A percentile compares a stretch with the other conserved stretches of the same genome.
phyloP scores from a whole-genome alignment of 2,329 filamentous ascomycete genomes.

The Coniochaeta pulveracea region DNA sequence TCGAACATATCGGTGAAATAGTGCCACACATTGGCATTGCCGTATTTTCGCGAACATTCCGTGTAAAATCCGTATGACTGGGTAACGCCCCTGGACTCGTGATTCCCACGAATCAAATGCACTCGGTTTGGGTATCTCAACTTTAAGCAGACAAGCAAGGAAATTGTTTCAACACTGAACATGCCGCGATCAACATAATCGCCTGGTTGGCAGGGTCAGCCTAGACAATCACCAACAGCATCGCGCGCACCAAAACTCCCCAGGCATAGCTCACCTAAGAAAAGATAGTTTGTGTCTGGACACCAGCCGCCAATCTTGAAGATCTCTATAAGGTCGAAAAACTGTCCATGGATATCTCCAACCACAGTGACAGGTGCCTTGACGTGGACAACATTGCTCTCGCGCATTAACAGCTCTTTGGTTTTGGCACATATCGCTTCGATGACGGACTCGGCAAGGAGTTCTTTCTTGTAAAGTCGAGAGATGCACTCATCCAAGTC shows the following conservation, averaged over 20 bases:
- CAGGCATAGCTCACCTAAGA: slow-evolving; percentile 56
- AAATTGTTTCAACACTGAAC: slow-evolving; percentile 98
- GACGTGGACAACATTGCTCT: slow-evolving; percentile 99
- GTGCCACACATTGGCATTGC: slow-evolving; percentile 97
- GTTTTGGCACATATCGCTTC: slow-evolving; percentile 99
- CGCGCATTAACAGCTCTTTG: slow-evolving; percentile 97
- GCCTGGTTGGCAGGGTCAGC: no score
- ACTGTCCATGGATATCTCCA: slow-evolving; percentile 96
- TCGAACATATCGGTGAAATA: slow-evolving; percentile 99
- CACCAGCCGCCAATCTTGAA: slow-evolving; percentile 97
- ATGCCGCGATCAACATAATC: slow-evolving; percentile 98
- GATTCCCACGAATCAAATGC: slow-evolving; percentile 92
- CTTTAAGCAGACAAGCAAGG: slow-evolving; percentile 92
- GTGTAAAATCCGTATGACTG: slow-evolving; percentile 99
- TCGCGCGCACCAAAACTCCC: no score
- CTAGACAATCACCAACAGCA: no score
- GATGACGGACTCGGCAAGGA: slow-evolving; percentile 90
- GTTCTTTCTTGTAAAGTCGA: slow-evolving; percentile 91
- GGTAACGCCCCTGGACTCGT: slow-evolving; percentile 93
- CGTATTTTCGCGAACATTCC: slow-evolving; percentile 95
- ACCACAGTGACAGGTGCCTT: slow-evolving; percentile 92
- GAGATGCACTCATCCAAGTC: slow-evolving; percentile 98
- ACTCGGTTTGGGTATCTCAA: slow-evolving; percentile 93
- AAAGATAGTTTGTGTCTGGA: slow-evolving; percentile 96
- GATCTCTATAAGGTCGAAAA: slow-evolving; percentile 98